Base-by-base conservation (phyloP, 2,329 filamentous ascomycete genomes). In the Ascosphaera pollenicola region DNA sequence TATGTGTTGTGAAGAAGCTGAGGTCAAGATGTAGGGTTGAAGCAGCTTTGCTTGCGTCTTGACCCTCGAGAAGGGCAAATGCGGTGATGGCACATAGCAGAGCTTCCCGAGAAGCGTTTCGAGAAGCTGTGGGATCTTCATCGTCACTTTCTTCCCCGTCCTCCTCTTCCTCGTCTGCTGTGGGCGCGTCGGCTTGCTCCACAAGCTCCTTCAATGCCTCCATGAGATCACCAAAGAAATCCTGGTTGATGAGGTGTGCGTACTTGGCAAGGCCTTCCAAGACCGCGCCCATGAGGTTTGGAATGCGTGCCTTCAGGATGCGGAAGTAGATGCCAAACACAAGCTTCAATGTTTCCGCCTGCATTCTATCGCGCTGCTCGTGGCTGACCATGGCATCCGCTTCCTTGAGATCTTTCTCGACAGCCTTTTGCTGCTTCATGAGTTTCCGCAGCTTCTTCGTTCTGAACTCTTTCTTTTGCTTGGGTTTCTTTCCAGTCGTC, bases 281-380 rank as follows among this genome's bases (percentile, higher is more conserved):
- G 0, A 94, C 85, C 11, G 87, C 85, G n/a, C 89, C 89, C 82
- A 94, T 95, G 15, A 98, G 70, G 47, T 78, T 73, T 11, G 82
- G 76, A 17, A 73, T 69, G 18, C 84, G 74, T 40, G 75, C 67
- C 62, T 95, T 95, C 35, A 98, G 64, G 40, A 95, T 87, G 39
- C 85, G 78, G 59, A 98, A 95, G 62, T 98, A 98, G 2, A 76
- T 78, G 13, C 81, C 81, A 54, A 98, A 98, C 8, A 98, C 89
- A 42, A 94, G 68, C 61, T 95, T 98, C 39, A 98, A 62, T 2
- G 85, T 94, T 58, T 98, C 91, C 3, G 83, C 79, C 58, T 98
- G 89, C 69, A 92, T 89, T 48, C 78, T 74, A 52, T 95, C 89
- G 39, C 82, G 73, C 57, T 94, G 84, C 56, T 98, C 87, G 51